Evolutionary conservation across 2,329 filamentous ascomycete genomes (phyloP).

Genomic region (Xylariaceae sp.): DNA sequence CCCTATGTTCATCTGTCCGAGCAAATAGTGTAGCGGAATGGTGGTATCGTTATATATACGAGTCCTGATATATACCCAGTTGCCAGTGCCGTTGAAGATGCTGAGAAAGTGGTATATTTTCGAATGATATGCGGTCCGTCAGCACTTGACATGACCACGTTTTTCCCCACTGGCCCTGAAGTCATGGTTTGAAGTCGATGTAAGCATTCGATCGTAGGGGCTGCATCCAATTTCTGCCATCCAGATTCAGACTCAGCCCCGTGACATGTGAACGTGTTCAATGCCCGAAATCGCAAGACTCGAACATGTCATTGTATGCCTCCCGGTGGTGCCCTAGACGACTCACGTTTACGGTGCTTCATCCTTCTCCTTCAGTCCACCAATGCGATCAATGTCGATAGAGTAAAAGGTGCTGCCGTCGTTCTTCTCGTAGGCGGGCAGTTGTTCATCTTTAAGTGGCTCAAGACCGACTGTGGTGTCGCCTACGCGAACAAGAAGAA

Average conservation of each 20-base stretch:
- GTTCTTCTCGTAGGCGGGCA: slow-evolving; percentile 86
- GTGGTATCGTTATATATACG: slow-evolving; percentile 21
- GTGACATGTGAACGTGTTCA: slow-evolving; percentile 4
- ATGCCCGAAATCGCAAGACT: slow-evolving; percentile 4
- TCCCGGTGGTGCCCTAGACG: neutral
- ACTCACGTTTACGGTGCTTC: slow-evolving; percentile 33
- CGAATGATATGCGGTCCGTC: slow-evolving; percentile 18
- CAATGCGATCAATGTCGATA: slow-evolving; percentile 89
- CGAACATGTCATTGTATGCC: neutral
- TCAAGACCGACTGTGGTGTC: slow-evolving; percentile 85
- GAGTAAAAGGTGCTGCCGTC: slow-evolving; percentile 79
- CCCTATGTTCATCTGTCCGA: slow-evolving; percentile 10
- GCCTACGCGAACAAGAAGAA: slow-evolving; percentile 86
- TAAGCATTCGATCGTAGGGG: slow-evolving; percentile 15
- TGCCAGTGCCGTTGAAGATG: slow-evolving; percentile 17
- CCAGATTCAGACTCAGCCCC: slow-evolving; percentile 2
- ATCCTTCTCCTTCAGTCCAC: slow-evolving; percentile 88
- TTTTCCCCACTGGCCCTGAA: slow-evolving; percentile 8
- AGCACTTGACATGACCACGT: slow-evolving; percentile 21
- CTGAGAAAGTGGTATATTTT: slow-evolving; percentile 8
- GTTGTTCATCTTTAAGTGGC: slow-evolving; percentile 71
- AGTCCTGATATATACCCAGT: slow-evolving; percentile 19
- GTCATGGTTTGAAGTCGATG: slow-evolving; percentile 11
- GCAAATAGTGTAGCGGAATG: slow-evolving; percentile 7
- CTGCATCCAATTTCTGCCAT: slow-evolving; percentile 11